These are phyloP conservation scores for Crithidia bombi DNA, from an alignment of 208 protist species.

Conservation along the genomic window DNA sequence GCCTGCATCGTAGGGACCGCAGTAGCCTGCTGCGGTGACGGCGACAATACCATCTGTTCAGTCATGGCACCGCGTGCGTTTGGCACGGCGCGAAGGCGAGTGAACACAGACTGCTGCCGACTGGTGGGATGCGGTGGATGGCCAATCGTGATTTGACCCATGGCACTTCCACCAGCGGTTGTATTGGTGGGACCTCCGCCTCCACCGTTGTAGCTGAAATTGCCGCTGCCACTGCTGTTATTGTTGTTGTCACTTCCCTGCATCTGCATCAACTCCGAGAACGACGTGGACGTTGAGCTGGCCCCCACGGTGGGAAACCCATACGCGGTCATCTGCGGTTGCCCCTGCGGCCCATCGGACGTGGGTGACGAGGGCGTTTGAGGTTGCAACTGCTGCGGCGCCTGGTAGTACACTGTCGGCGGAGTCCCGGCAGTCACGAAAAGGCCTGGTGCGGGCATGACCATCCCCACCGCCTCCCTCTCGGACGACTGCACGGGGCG, in stretches of 20 bases:
- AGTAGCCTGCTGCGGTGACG: background rate
- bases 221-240: background rate
- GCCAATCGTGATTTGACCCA: background rate
- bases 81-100: slow-evolving; percentile 7
- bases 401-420: background rate
- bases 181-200: background rate
- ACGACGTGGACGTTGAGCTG: background rate
- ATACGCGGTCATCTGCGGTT: background rate
- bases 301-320: slow-evolving; percentile 5
- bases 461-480: background rate
- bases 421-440: background rate
- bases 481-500: background rate
- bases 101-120: slow-evolving; percentile 9
- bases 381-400: slow-evolving; percentile 4
- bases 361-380: background rate
- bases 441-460: background rate
- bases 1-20: background rate
- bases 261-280: slow-evolving; percentile 2
- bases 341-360: background rate
- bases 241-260: background rate
- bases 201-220: background rate
- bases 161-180: background rate
- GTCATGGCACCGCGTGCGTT: background rate
- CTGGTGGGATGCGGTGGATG: background rate
- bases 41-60: slow-evolving; percentile 16